Evolutionary conservation across 139 green algal genomes (phyloP), one percentile per base, ranked within the genome.

Genomic region (Picochlorum costavermella): DNA sequence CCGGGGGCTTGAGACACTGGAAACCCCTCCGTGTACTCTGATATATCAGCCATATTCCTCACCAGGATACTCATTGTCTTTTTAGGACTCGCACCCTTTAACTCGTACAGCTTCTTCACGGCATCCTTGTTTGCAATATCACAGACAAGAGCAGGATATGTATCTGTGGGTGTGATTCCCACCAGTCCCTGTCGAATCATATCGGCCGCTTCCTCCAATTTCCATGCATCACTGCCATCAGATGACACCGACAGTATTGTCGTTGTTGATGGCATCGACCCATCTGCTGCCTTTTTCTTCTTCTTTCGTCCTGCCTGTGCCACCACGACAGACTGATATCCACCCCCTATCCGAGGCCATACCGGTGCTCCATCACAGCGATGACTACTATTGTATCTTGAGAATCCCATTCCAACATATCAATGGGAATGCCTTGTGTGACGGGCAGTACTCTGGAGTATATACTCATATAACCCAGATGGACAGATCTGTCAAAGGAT

Each of bases 111-210:
- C 50, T 75, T 72, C 29, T 86, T 61, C 26, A 88, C 81, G 1
- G 89, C 87, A 2, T 75, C 61, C 1, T 67, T 75, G 50, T 85
- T 83, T 25, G 78, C 67, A 6, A 92, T 55, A 60, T 94, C 87
- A 46, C 80, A 89, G 3, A 93, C 88, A 28, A 95, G 75, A 0
- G 89, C 87, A 12, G 83, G 86, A n/a, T 87, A 80, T 10, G 76
- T 87, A 68, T 95, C 89, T 17, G 89, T 96, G 0, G 89, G 89
- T 4, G 95, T 82, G 59, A 96, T 90, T 33, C 88, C 89, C 26
- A 95, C 78, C 37, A 49, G 77, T 9, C 86, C 86, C 3, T 77
- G 28, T 23, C 73, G 74, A 3, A 94, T 37, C 8, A 84, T 50
- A 6, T 86, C 63, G 0, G 83, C 50, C 2, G 84, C 73, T 1